Percentiles rank a stretch among this genome's conserved stretches.
These are phyloP conservation scores for Yarrowia sp. DNA, from an alignment of 805 yeast species.

Conservation along the genomic window DNA sequence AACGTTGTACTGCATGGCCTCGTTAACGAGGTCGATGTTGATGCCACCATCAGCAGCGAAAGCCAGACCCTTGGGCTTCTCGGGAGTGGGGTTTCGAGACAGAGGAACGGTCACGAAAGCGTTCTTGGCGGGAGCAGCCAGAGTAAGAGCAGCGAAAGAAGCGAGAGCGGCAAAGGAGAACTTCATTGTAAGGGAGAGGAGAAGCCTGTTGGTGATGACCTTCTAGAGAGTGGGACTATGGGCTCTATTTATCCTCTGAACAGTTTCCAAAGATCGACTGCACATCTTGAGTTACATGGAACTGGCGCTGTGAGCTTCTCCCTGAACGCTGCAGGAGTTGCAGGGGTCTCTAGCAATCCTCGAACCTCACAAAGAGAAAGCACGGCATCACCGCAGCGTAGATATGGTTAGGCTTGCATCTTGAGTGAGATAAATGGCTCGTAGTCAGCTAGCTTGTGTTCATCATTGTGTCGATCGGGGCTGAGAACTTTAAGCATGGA, in stretches of 20 bases:
- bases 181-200: conserved; percentile 2
- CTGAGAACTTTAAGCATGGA: conserved; percentile 16
- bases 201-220: conserved; percentile 3
- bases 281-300: conserved; percentile 11
- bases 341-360: background rate
- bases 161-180: conserved; percentile 17
- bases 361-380: background rate
- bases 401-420: conserved; percentile 24
- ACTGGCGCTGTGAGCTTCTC: background rate
- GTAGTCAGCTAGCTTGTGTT: conserved; percentile 6
- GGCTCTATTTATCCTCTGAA: conserved; percentile 9
- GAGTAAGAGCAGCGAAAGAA: conserved; percentile 11
- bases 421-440: background rate
- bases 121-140: conserved; percentile 28
- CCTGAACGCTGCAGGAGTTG: conserved; percentile 4
- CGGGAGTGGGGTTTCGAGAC: conserved; percentile 11
- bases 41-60: conserved; percentile 27
- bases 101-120: conserved; percentile 17
- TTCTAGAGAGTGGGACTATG: background rate
- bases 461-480: conserved; percentile 32
- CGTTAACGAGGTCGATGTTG: conserved; percentile 40
- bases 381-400: conserved; percentile 10
- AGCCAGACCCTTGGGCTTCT: background rate
- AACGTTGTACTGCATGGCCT: conserved; percentile 43
- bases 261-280: conserved; percentile 16